phyloP scores from a whole-genome alignment of 768 basidiomycete genomes.

The Agaricus subrufescens region DNA sequence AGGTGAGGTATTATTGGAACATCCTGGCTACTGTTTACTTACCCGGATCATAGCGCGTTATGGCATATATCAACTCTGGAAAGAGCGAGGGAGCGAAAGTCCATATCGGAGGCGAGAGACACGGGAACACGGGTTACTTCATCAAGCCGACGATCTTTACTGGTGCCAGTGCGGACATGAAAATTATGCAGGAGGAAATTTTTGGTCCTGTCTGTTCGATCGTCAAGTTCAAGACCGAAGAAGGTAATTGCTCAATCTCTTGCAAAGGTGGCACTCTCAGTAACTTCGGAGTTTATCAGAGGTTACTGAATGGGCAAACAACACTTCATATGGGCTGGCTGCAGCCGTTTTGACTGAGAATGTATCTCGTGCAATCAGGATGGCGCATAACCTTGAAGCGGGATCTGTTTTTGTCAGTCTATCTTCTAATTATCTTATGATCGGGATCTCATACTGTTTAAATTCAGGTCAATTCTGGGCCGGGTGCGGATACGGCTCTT shows the following conservation, averaged over 20 bases:
- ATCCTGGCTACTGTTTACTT: not conserved
- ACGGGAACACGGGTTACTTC: slow-evolving; percentile 45
- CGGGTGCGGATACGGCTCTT: slow-evolving; percentile 39
- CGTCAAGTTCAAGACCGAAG: slow-evolving; percentile 68
- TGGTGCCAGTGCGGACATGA: slow-evolving; percentile 62
- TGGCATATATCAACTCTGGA: slow-evolving; percentile 41
- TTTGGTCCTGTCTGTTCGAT: slow-evolving; percentile 37
- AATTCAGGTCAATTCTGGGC: slow-evolving; percentile 37
- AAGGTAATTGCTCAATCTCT: slow-evolving; percentile 19
- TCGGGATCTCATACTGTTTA: slow-evolving; percentile 19
- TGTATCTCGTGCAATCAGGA: slow-evolving; percentile 57
- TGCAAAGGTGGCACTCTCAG: not conserved
- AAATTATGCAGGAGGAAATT: slow-evolving; percentile 53
- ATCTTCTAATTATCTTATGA: slow-evolving; percentile 50
- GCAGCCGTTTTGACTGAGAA: slow-evolving; percentile 71
- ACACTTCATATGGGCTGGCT: slow-evolving; percentile 74
- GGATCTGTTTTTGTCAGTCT: slow-evolving; percentile 26
- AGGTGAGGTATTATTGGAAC: not conserved
- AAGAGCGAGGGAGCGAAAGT: slow-evolving; percentile 13
- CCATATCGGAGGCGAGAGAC: slow-evolving; percentile 9
- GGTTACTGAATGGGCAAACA: slow-evolving; percentile 59
- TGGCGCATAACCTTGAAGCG: slow-evolving; percentile 39
- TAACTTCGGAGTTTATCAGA: slow-evolving; percentile 13
- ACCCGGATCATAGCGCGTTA: slow-evolving; percentile 1
- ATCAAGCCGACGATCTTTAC: slow-evolving; percentile 76